These are phyloP conservation scores for Golubevia pallescens DNA, from an alignment of 1,284 basidiomycete species.

Conservation along the genomic window DNA sequence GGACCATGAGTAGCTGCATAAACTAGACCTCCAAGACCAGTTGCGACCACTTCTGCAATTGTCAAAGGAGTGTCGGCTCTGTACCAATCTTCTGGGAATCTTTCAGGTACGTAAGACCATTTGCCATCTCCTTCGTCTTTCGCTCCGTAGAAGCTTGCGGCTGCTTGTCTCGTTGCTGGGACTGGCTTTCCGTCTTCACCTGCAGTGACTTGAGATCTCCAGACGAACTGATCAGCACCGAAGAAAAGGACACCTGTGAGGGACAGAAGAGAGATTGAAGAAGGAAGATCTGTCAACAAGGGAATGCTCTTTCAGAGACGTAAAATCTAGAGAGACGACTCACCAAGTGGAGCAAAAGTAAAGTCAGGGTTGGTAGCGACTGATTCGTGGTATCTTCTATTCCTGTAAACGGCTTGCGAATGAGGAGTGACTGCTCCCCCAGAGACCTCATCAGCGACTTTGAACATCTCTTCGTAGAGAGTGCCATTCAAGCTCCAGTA, in stretches of 20 bases:
- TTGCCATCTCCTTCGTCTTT: conserved; percentile 14
- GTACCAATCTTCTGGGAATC: conserved; percentile 32
- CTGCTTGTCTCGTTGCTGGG: conserved; percentile 2
- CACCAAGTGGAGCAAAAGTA: conserved; percentile 1
- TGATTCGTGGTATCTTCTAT: conserved; percentile 9
- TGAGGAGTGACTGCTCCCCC: conserved; percentile 4
- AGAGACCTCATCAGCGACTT: conserved; percentile 10
- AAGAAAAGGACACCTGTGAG: conserved; percentile 7
- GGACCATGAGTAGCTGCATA: conserved; percentile 4
- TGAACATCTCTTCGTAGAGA: conserved; percentile 10
- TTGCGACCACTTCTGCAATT: conserved; percentile 15
- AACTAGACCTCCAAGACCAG: not conserved
- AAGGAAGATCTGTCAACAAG: too few relatives aligned
- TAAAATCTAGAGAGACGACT: too few relatives aligned
- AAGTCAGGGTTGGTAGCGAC: conserved; percentile 8
- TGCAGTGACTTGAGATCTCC: conserved; percentile 7
- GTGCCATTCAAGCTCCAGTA: conserved; percentile 10
- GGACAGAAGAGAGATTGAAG: too few relatives aligned
- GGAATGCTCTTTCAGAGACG: too few relatives aligned
- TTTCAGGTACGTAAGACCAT: conserved; percentile 29
- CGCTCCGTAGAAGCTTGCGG: conserved; percentile 18
- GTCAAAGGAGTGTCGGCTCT: conserved; percentile 19
- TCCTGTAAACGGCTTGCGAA: not conserved
- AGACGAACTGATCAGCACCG: conserved; percentile 13
- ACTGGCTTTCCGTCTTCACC: conserved; percentile 7